These are phyloP conservation scores for Cucumis hystrix DNA, from an alignment of 306 rosid species.

Conservation along the genomic window DNA sequence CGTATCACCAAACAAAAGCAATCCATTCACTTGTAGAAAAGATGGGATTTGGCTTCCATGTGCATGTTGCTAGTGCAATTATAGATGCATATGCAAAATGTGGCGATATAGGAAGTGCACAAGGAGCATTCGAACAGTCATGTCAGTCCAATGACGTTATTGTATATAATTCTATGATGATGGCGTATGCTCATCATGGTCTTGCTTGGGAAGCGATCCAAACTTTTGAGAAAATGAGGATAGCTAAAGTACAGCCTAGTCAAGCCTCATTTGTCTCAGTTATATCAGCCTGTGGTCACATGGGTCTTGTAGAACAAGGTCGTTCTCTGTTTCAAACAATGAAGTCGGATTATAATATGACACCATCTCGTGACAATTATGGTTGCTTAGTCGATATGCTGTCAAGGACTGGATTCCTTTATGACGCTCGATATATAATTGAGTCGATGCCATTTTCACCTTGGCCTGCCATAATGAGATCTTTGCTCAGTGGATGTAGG, in stretches of 20 bases:
- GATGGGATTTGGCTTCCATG: slow-evolving; percentile 31
- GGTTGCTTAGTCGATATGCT: slow-evolving; percentile 49
- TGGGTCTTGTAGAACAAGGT: slow-evolving; percentile 36
- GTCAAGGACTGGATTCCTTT: slow-evolving; percentile 35
- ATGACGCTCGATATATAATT: slow-evolving; percentile 25
- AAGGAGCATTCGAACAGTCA: slow-evolving; percentile 18
- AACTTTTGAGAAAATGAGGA: slow-evolving; percentile 30
- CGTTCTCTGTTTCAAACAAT: slow-evolving; percentile 22
- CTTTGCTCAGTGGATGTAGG: slow-evolving; percentile 47
- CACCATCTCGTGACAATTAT: slow-evolving; percentile 27
- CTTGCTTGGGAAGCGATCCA: slow-evolving; percentile 25
- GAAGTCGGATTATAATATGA: slow-evolving; percentile 16
- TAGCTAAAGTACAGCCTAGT: slow-evolving; percentile 26
- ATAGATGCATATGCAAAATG: slow-evolving; percentile 53
- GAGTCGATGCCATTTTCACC: slow-evolving; percentile 39
- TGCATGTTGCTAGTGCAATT: slow-evolving; percentile 37
- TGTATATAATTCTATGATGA: slow-evolving; percentile 38
- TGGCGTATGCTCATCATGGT: slow-evolving; percentile 44
- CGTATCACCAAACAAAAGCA: slow-evolving; percentile 23
- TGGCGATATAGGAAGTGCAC: slow-evolving; percentile 32
- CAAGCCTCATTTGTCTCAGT: slow-evolving; percentile 39
- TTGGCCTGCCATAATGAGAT: slow-evolving; percentile 50
- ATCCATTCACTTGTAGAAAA: slow-evolving; percentile 27
- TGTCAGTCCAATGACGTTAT: slow-evolving; percentile 22
- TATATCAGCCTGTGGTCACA: slow-evolving; percentile 41